Evolutionary conservation across 2,329 filamentous ascomycete genomes (phyloP).

Genomic region (Torrubiella hemipterigena): DNA sequence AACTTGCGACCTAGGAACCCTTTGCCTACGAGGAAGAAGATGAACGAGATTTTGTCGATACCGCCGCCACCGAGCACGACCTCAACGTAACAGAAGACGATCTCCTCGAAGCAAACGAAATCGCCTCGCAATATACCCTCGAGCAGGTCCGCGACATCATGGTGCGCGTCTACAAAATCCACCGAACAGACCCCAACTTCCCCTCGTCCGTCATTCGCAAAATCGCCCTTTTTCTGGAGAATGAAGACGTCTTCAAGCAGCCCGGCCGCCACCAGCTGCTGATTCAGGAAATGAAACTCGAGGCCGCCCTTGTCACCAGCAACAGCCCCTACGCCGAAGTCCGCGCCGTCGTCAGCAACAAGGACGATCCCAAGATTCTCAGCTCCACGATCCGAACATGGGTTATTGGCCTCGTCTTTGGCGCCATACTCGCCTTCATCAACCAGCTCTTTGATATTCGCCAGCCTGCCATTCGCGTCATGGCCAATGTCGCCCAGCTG

Average conservation of each 20-base stretch:
- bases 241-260: conserved; percentile 24
- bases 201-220: conserved; percentile 25
- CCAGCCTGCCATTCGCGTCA: conserved; percentile 40
- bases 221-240: conserved; percentile 28
- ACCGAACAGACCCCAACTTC: conserved; percentile 31
- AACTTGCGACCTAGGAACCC: conserved; percentile 15
- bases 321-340: conserved; percentile 47
- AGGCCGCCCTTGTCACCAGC: conserved; percentile 40
- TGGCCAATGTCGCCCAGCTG: conserved; percentile 43
- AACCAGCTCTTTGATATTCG: conserved; percentile 49
- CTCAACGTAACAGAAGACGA: conserved; percentile 34
- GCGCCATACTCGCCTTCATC: conserved; percentile 33
- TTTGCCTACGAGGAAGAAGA: conserved; percentile 27
- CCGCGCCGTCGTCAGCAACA: conserved; percentile 42
- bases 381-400: conserved; percentile 44
- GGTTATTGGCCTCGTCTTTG: conserved; percentile 39
- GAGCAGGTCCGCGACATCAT: conserved; percentile 31
- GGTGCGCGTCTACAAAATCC: conserved; percentile 25
- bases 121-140: conserved; percentile 27
- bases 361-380: conserved; percentile 35
- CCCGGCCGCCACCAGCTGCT: conserved; percentile 34
- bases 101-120: conserved; percentile 30
- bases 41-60: conserved; percentile 14
- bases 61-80: conserved; percentile 19
- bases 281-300: conserved; percentile 42